A percentile compares a stretch with the other conserved stretches of the same genome.
phyloP scores from a whole-genome alignment of 306 rosid genomes.

The Rosa rugosa region DNA sequence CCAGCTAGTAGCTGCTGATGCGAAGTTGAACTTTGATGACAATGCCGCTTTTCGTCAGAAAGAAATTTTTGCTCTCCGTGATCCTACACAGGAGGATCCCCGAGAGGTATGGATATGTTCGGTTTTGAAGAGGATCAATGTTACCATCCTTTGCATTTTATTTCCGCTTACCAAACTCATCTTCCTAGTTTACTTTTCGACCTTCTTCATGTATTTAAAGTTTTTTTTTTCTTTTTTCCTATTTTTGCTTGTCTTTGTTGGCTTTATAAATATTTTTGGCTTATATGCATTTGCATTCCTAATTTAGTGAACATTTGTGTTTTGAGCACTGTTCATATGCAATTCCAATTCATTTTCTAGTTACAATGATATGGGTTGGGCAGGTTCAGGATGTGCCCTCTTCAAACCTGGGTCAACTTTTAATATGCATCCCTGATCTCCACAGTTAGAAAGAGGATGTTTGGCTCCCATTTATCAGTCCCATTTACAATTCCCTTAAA shows the following conservation, averaged over 20 bases:
- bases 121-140: not conserved
- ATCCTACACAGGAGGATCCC: conserved; percentile 97
- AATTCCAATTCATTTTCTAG: not conserved
- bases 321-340: not conserved
- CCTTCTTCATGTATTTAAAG: not conserved
- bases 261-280: not conserved
- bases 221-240: not conserved
- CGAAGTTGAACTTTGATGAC: conserved; percentile 95
- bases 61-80: conserved; percentile 86
- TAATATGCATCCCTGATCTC: not conserved
- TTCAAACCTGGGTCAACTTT: not conserved
- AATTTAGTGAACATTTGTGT: not conserved
- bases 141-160: not conserved
- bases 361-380: not conserved
- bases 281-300: not conserved
- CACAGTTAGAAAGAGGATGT: not conserved
- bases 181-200: not conserved
- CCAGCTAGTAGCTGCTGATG: conserved; percentile 98
- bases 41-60: conserved; percentile 94
- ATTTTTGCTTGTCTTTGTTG: not conserved
- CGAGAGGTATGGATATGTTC: conserved; percentile 65
- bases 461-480: not conserved
- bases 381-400: not conserved
- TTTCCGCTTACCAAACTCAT: not conserved
- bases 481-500: not conserved